A percentile compares a stretch with the other conserved stretches of the same genome.
Evolutionary conservation across 345 rosid species (phyloP).

Genomic region (Moricandia moricandioides): DNA sequence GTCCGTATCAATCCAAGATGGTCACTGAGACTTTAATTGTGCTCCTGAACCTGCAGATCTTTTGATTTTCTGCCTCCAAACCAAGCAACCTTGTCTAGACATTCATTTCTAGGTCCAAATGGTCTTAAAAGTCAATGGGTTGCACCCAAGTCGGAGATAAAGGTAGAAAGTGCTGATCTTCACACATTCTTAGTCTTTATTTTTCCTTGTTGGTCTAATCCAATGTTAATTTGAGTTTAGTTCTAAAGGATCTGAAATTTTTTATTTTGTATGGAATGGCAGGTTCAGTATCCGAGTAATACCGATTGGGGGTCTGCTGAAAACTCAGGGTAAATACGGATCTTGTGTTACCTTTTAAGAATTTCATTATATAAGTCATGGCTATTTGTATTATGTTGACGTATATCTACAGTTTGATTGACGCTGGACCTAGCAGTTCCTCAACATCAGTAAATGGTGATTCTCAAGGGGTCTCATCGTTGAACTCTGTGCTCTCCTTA

Average conservation of each 20-base stretch:
- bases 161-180: conserved; percentile 46
- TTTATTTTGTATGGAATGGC: conserved; percentile 26
- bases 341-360: not conserved
- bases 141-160: conserved; percentile 71
- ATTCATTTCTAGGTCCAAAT: conserved; percentile 85
- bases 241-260: conserved; percentile 15
- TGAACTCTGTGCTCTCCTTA: conserved; percentile 85
- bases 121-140: conserved; percentile 88
- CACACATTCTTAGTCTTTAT: not conserved
- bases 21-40: not conserved
- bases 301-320: conserved; percentile 50
- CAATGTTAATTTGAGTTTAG: conserved; percentile 2
- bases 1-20: not conserved
- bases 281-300: conserved; percentile 86
- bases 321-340: conserved; percentile 45
- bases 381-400: conserved; percentile 26
- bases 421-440: conserved; percentile 40
- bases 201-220: not conserved
- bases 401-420: conserved; percentile 42
- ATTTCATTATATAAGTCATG: not conserved
- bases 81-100: conserved; percentile 93
- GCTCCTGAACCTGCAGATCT: conserved; percentile 52
- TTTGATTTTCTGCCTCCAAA: conserved; percentile 62
- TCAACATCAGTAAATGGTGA: conserved; percentile 45
- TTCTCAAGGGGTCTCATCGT: conserved; percentile 34